Conservation (phyloP, 2,329 filamentous ascomycete genomes). For the Knufia fluminis region DNA sequence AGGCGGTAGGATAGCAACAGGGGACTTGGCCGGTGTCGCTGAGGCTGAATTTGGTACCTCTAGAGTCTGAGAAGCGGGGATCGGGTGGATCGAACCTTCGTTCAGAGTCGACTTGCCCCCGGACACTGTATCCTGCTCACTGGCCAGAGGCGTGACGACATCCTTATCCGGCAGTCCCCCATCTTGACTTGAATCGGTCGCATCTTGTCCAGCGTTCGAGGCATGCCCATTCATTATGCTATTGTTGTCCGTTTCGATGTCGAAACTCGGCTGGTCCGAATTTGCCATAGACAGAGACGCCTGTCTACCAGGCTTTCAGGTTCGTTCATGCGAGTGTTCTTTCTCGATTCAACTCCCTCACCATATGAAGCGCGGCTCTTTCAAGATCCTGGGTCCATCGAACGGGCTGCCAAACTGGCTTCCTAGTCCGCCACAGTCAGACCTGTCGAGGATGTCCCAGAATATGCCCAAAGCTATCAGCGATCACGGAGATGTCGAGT, state of each 20-base stretch:
- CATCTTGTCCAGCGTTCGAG: neutral
- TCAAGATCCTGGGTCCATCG: too few species aligned
- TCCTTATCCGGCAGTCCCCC: neutral
- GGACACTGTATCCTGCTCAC: neutral
- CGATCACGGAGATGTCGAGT: too few species aligned
- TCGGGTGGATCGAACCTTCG: neutral
- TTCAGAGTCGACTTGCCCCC: neutral
- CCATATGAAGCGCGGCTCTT: too few species aligned
- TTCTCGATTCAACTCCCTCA: neutral
- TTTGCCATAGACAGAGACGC: neutral
- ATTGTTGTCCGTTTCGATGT: neutral
- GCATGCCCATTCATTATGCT: neutral
- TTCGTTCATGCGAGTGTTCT: neutral
- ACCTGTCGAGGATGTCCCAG: neutral
- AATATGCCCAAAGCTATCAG: too few species aligned
- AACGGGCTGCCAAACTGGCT: too few species aligned
- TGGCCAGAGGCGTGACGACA: neutral
- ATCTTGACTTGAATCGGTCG: neutral
- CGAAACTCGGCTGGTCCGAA: neutral
- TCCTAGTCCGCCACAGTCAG: neutral
- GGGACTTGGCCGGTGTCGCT: slow-evolving; percentile 18
- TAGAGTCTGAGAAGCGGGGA: neutral
- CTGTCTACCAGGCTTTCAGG: neutral
- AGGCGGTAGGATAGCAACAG: slow-evolving; percentile 23
- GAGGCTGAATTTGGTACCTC: slow-evolving; percentile 12